Evolutionary conservation across 495 filamentous ascomycete genomes (phyloP).

Genomic region (Paragyromitra xinjiangensis): DNA sequence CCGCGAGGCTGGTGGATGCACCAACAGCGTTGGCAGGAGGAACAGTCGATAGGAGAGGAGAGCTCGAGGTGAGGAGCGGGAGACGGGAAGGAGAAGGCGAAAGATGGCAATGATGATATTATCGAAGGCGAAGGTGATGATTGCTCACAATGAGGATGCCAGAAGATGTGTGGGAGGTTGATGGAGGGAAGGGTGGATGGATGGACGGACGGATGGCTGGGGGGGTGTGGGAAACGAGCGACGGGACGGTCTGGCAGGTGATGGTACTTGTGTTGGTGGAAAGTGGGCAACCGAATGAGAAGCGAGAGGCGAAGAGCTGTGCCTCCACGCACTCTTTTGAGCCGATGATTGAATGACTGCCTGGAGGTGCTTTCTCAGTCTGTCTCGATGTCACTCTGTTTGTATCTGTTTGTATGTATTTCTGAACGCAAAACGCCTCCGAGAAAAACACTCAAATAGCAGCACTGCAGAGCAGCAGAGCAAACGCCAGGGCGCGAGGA

Average conservation of each 20-base stretch:
- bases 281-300: slow-evolving; percentile 47
- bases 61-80: slow-evolving; percentile 13
- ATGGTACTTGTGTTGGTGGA: slow-evolving; percentile 47
- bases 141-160: slow-evolving; percentile 37
- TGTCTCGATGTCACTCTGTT: slow-evolving; percentile 36
- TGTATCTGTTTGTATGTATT: slow-evolving; percentile 35
- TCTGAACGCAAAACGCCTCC: slow-evolving; percentile 24
- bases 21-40: slow-evolving; percentile 37
- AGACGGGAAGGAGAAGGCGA: background rate
- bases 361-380: slow-evolving; percentile 1
- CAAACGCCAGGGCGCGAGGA: slow-evolving; percentile 26
- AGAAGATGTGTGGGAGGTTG: slow-evolving; percentile 48
- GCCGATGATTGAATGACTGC: slow-evolving; percentile 17
- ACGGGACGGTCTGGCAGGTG: slow-evolving; percentile 52
- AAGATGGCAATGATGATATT: slow-evolving; percentile 35
- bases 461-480: slow-evolving; percentile 39
- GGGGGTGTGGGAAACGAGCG: slow-evolving; percentile 45
- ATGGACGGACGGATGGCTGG: background rate
- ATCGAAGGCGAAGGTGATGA: slow-evolving; percentile 29
- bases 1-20: slow-evolving; percentile 51
- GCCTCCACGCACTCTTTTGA: slow-evolving; percentile 31
- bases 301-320: slow-evolving; percentile 33
- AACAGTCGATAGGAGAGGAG: slow-evolving; percentile 10
- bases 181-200: slow-evolving; percentile 41
- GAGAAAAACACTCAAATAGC: slow-evolving; percentile 43